Evolutionary conservation across 805 yeast genomes (phyloP), one percentile per base, ranked within the genome.

Genomic region (Schwanniomyces polymorphus): DNA sequence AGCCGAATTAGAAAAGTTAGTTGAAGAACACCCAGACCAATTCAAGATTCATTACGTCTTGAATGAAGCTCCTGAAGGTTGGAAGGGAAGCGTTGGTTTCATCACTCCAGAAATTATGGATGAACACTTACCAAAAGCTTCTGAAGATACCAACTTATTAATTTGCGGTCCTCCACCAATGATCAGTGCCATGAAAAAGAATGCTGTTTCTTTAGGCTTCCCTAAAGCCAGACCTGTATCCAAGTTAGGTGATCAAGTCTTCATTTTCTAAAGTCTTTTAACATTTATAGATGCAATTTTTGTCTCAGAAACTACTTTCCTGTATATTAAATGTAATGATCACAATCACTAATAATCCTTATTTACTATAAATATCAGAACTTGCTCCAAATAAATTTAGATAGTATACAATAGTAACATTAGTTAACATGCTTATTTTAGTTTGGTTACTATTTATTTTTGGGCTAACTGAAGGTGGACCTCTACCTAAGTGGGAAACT

Each of bases 101-200:
- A 83, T 91, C 47, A 87, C 95, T 37, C 79, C 82, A 42, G 96
- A 88, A 40, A 73, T 88, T 55, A 73, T 91, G 68, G 76, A 78
- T 57, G 71, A 75, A 44, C 74, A 79, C 59, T 75, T 87, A 58
- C 91, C 95, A 39, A 73, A 75, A 45, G 74, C 89, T 26, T 60
- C 82, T 35, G 74, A 69, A 35, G 84, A 82, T 55, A 72, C 81
- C 50, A 87, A 86, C 74, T 75, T 92, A 56, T 80, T 92, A 61
- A 69, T 91, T 47, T 91, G 97, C 72, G 98, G 97, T 39, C 97
- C 97, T 41, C 95, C 96, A 50, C 91, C 92, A 52, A 88, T 91
- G 97, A 83, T 86, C 40, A 79, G 88, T 50, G 86, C 91, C 50
- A 79, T 88, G 65, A 91, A 90, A 76, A 88, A 82, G 72, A 86